Conservation (phyloP, 192 early-diverging fungal genomes). For the Entrophospora sp. region DNA sequence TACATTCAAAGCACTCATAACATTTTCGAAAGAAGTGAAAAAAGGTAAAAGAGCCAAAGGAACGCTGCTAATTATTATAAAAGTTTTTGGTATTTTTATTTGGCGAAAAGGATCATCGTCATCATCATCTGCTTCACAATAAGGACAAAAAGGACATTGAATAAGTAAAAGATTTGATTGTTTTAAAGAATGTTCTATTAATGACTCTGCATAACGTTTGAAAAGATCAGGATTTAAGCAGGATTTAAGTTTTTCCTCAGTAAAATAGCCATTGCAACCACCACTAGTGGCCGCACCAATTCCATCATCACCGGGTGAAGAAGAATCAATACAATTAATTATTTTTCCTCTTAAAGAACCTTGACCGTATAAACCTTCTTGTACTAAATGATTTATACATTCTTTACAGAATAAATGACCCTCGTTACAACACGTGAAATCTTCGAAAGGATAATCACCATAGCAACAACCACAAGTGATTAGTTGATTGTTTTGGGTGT, state of each 20-base stretch:
- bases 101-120: neutral
- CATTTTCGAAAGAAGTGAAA: neutral
- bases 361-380: constrained; percentile 38
- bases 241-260: constrained; percentile 8
- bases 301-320: too few species aligned
- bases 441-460: constrained; percentile 37
- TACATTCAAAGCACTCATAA: neutral
- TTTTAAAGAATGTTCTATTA: constrained; percentile 21
- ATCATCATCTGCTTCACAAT: constrained; percentile 30
- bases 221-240: constrained; percentile 22
- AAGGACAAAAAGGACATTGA: constrained; percentile 29
- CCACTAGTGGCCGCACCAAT: too few species aligned
- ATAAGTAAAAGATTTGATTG: constrained; percentile 6
- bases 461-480: constrained; percentile 43
- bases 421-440: constrained; percentile 28
- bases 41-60: constrained; percentile 11
- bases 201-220: constrained; percentile 24
- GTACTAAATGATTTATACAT: constrained; percentile 31
- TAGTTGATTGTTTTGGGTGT: constrained; percentile 20
- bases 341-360: constrained; percentile 25
- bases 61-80: constrained; percentile 16
- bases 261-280: constrained; percentile 25
- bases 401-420: constrained; percentile 37
- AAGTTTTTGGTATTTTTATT: neutral
- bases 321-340: constrained; percentile 25